These are phyloP conservation scores for Auriscalpium orientale DNA, from an alignment of 768 basidiomycete genomes.

Conservation along the genomic window DNA sequence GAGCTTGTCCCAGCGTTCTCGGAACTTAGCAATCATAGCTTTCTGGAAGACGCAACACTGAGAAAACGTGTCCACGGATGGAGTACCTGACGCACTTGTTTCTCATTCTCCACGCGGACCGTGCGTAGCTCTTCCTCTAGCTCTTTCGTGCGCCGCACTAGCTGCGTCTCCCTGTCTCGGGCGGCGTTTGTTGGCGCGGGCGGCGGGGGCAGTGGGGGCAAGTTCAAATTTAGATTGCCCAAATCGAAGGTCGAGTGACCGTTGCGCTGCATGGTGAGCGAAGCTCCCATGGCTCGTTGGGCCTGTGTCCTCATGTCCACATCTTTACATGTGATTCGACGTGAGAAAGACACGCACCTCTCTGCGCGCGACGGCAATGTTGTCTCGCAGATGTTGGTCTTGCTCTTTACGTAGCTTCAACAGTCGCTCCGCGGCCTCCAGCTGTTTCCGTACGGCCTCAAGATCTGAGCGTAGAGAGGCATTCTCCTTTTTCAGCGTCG, in stretches of 20 bases:
- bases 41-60: slow-evolving; percentile 38
- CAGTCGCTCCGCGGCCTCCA: slow-evolving; percentile 54
- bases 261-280: slow-evolving; percentile 45
- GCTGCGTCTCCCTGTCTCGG: slow-evolving; percentile 45
- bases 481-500: slow-evolving; percentile 61
- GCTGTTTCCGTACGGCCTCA: slow-evolving; percentile 45
- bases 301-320: slow-evolving; percentile 38
- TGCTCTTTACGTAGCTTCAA: slow-evolving; percentile 70
- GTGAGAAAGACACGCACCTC: slow-evolving; percentile 36
- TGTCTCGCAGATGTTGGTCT: slow-evolving; percentile 71
- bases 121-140: slow-evolving; percentile 70
- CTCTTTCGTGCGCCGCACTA: slow-evolving; percentile 52
- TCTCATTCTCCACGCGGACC: slow-evolving; percentile 68
- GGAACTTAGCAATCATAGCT: slow-evolving; percentile 74
- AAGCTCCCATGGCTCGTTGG: slow-evolving; percentile 71
- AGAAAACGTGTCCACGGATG: slow-evolving; percentile 11
- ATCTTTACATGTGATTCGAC: neutral
- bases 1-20: slow-evolving; percentile 84
- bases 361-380: slow-evolving; percentile 63
- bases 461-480: slow-evolving; percentile 51
- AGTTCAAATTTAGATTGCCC: slow-evolving; percentile 48
- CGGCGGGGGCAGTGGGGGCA: slow-evolving; percentile 40
- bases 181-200: slow-evolving; percentile 46
- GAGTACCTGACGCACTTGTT: slow-evolving; percentile 47
- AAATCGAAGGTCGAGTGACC: slow-evolving; percentile 41